Percentiles rank a stretch among this genome's conserved stretches.
Conservation (phyloP, 306 rosid species). For the Lathyrus tuberosus region DNA sequence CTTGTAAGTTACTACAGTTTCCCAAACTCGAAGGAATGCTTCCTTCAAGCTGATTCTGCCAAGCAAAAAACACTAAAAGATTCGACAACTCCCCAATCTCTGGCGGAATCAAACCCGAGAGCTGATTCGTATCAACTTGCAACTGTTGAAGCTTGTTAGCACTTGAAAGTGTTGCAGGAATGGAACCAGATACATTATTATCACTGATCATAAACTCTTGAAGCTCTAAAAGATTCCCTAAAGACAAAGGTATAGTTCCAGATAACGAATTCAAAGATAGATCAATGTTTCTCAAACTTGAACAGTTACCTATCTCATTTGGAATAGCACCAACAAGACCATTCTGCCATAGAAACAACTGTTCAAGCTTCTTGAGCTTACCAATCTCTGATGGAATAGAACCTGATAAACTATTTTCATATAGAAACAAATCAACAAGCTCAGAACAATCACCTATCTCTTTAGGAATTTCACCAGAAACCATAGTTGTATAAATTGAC, state of each 20-base stretch:
- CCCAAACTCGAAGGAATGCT: conserved; percentile 74
- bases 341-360: conserved; percentile 85
- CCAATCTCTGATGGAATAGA: conserved; percentile 82
- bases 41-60: conserved; percentile 96
- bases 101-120: conserved; percentile 84
- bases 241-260: conserved; percentile 74
- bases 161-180: conserved; percentile 74
- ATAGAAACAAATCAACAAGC: conserved; percentile 75
- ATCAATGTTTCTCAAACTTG: conserved; percentile 75
- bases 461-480: conserved; percentile 87
- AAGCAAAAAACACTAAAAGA: conserved; percentile 75
- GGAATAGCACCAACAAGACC: conserved; percentile 74
- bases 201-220: conserved; percentile 91
- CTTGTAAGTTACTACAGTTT: conserved; percentile 64
- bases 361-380: conserved; percentile 73
- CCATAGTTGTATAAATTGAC: conserved; percentile 88
- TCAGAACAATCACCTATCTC: conserved; percentile 91
- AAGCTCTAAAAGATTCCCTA: conserved; percentile 60
- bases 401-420: conserved; percentile 84
- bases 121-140: conserved; percentile 89
- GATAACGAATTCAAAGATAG: conserved; percentile 83
- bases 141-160: conserved; percentile 67
- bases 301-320: conserved; percentile 79
- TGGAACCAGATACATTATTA: conserved; percentile 87
- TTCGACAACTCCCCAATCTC: conserved; percentile 70